A percentile compares a stretch with the other conserved stretches of the same genome.
Conservation (phyloP, 345 rosid species). For the Dimocarpus longan region DNA sequence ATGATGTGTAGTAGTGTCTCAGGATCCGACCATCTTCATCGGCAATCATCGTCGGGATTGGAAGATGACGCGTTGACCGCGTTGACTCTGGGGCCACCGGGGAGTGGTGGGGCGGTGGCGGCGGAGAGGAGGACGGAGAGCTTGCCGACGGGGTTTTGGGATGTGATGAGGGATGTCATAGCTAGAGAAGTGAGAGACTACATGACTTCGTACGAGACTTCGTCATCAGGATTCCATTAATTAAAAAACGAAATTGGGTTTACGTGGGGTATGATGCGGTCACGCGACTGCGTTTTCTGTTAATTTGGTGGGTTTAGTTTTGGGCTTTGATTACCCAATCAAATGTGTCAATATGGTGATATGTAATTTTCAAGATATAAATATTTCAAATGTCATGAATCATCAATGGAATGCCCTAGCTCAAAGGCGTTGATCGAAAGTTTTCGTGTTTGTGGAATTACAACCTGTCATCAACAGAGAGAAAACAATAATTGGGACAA, state of each 20-base stretch:
- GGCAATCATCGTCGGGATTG: constrained; percentile 12
- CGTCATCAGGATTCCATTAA: constrained; percentile 37
- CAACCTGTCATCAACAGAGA: constrained; percentile 18
- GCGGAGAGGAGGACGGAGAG: constrained; percentile 31
- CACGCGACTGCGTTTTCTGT: background rate
- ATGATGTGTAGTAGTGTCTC: background rate
- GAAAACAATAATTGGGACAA: background rate
- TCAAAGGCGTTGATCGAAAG: background rate
- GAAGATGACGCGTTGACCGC: constrained; percentile 64
- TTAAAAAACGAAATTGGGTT: background rate
- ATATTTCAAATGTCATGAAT: background rate
- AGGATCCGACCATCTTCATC: constrained; percentile 5
- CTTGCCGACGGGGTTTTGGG: constrained; percentile 62
- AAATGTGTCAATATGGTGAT: background rate
- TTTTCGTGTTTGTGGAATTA: constrained; percentile 1
- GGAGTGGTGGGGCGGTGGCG: constrained; percentile 31
- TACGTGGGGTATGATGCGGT: background rate
- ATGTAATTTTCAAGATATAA: background rate
- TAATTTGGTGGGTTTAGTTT: background rate
- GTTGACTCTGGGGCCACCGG: constrained; percentile 72
- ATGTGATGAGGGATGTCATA: constrained; percentile 63
- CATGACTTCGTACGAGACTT: constrained; percentile 42
- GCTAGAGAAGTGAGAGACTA: constrained; percentile 70
- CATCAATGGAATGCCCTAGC: background rate
- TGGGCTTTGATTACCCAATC: background rate